These are phyloP conservation scores for Gyromitra esculenta DNA, from an alignment of 2,329 filamentous ascomycete genomes.

Conservation along the genomic window DNA sequence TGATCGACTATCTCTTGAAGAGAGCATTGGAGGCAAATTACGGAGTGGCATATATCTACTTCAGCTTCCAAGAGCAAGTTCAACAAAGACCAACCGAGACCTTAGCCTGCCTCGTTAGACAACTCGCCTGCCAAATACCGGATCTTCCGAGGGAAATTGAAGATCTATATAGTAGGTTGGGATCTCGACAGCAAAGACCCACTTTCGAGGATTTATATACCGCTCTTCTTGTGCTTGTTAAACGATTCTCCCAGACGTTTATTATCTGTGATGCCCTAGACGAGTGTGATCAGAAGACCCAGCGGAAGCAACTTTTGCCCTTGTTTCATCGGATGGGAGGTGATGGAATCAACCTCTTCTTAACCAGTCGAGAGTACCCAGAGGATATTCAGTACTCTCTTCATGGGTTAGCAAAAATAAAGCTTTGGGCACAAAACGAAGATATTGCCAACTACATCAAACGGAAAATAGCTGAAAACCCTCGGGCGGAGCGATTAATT, in stretches of 20 bases:
- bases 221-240: background rate
- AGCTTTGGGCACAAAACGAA: background rate
- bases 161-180: conserved; percentile 13
- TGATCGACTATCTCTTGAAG: conserved; percentile 7
- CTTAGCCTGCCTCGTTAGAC: conserved; percentile 16
- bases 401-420: background rate
- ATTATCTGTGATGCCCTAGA: conserved; percentile 22
- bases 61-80: conserved; percentile 17
- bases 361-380: conserved; percentile 9
- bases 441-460: conserved; percentile 13
- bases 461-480: conserved; percentile 2
- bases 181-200: background rate
- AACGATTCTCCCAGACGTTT: conserved; percentile 6
- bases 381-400: conserved; percentile 24
- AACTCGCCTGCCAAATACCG: conserved; percentile 8
- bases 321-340: conserved; percentile 8
- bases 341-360: conserved; percentile 17
- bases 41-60: conserved; percentile 31
- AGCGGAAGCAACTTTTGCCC: background rate
- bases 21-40: background rate
- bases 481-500: background rate
- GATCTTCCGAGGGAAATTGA: background rate
- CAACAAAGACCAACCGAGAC: conserved; percentile 1
- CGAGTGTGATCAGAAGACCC: conserved; percentile 3
- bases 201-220: background rate